phyloP scores from a whole-genome alignment of 2,329 filamentous ascomycete species.

The Colletotrichum tofieldiae region DNA sequence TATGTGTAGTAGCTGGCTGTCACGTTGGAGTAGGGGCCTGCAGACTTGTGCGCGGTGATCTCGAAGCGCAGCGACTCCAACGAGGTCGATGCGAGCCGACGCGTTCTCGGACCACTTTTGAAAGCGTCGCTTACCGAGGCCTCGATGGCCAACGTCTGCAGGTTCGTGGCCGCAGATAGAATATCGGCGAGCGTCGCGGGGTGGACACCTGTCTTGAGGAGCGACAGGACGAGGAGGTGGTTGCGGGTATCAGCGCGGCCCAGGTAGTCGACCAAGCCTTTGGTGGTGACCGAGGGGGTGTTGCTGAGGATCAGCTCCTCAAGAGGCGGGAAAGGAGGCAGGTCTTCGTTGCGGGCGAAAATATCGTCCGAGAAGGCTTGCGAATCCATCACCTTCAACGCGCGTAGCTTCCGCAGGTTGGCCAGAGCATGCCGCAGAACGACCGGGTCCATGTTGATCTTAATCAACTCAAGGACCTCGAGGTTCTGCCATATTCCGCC shows the following conservation, averaged over 20 bases:
- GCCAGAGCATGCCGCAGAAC: slow-evolving; percentile 80
- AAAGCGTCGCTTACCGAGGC: slow-evolving; percentile 67
- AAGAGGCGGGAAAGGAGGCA: slow-evolving; percentile 82
- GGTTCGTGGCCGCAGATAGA: slow-evolving; percentile 69
- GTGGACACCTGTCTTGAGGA: slow-evolving; percentile 81
- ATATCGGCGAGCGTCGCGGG: slow-evolving; percentile 74
- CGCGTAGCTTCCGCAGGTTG: slow-evolving; percentile 76
- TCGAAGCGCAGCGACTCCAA: slow-evolving; percentile 86
- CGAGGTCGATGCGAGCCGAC: slow-evolving; percentile 77
- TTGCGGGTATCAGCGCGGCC: slow-evolving; percentile 71
- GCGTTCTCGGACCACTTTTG: slow-evolving; percentile 63
- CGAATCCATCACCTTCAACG: slow-evolving; percentile 82
- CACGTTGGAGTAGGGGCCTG: slow-evolving; percentile 71
- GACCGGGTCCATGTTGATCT: slow-evolving; percentile 78
- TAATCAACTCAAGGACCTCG: slow-evolving; percentile 80
- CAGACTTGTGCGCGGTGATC: slow-evolving; percentile 74
- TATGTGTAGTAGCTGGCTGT: slow-evolving; percentile 85
- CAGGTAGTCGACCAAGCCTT: slow-evolving; percentile 80
- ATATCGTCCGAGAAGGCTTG: slow-evolving; percentile 82
- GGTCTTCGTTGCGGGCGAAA: slow-evolving; percentile 76
- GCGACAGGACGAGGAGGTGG: slow-evolving; percentile 76
- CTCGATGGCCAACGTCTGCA: slow-evolving; percentile 71
- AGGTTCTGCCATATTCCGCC: slow-evolving; percentile 79
- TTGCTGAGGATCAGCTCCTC: slow-evolving; percentile 82
- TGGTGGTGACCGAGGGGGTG: slow-evolving; percentile 78